Evolutionary conservation across 306 rosid species (phyloP).

Genomic region (Mimosa pudica): DNA sequence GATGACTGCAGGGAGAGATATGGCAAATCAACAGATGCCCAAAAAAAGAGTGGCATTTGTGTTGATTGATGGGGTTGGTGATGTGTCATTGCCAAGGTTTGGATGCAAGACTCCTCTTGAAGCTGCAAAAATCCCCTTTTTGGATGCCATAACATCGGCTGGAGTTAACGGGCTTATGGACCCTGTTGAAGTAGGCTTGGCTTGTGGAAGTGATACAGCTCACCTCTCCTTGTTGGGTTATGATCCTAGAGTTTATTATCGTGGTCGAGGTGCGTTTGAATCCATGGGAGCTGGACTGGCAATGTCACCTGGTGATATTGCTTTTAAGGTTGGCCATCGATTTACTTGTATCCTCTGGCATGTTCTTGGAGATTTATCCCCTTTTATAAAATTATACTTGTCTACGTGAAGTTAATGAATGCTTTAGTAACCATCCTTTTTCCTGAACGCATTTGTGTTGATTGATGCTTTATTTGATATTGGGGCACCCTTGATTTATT

Average conservation of each 20-base stretch:
- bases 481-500: constrained; percentile 17
- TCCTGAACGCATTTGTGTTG: constrained; percentile 12
- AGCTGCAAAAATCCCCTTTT: constrained; percentile 73
- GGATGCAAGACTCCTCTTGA: constrained; percentile 87
- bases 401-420: constrained; percentile 6
- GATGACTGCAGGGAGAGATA: constrained; percentile 23
- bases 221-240: constrained; percentile 93
- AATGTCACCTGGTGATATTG: constrained; percentile 98
- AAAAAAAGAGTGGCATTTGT: constrained; percentile 92
- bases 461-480: constrained; percentile 16
- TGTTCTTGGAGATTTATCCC: constrained; percentile 9
- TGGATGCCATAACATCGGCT: constrained; percentile 90
- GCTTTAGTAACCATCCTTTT: constrained; percentile 6
- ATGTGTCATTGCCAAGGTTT: constrained; percentile 81
- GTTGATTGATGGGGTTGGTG: constrained; percentile 92
- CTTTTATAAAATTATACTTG: background rate
- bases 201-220: constrained; percentile 98
- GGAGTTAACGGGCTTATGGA: constrained; percentile 95
- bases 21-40: constrained; percentile 58
- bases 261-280: constrained; percentile 95
- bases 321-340: constrained; percentile 68
- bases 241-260: constrained; percentile 87
- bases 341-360: background rate
- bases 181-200: constrained; percentile 97
- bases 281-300: constrained; percentile 99